A percentile compares a stretch with the other conserved stretches of the same genome.
These are phyloP conservation scores for Zoysia pacifica DNA, from an alignment of 176 grass and related monocot genomes.

Conservation along the genomic window DNA sequence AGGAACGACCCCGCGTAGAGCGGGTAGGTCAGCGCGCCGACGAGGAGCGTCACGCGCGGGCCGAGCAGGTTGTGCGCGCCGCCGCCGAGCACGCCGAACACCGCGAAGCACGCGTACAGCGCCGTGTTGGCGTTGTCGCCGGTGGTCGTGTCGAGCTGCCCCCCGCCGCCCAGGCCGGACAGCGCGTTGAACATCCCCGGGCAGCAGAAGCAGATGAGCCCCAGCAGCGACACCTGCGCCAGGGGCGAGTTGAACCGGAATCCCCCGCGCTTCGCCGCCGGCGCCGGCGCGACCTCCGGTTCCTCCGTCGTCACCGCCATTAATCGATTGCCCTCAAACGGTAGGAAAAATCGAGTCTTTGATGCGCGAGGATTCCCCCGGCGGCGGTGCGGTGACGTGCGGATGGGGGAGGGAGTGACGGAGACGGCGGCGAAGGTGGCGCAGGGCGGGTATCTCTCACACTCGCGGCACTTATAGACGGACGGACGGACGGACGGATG, in stretches of 20 bases:
- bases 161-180: constrained; percentile 82
- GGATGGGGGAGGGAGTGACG: no score
- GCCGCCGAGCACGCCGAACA: constrained; percentile 84
- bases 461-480: no score
- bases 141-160: constrained; percentile 64
- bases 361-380: no score
- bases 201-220: constrained; percentile 93
- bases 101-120: constrained; percentile 80
- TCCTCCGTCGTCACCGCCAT: background rate
- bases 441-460: no score
- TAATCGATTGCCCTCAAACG: background rate
- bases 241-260: constrained; percentile 82
- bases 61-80: constrained; percentile 84
- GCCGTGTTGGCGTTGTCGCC: constrained; percentile 97
- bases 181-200: constrained; percentile 99
- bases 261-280: background rate
- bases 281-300: constrained; percentile 12
- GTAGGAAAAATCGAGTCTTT: no score
- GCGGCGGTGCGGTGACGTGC: no score
- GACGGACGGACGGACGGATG: no score
- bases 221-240: constrained; percentile 73
- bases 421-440: no score
- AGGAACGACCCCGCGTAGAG: constrained; percentile 90
- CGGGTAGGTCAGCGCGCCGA: constrained; percentile 70
- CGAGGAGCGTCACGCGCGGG: constrained; percentile 66